Evolutionary conservation across 2,329 filamentous ascomycete species (phyloP), one percentile per base, ranked within the genome.

Genomic region (Fusarium liriodendri): DNA sequence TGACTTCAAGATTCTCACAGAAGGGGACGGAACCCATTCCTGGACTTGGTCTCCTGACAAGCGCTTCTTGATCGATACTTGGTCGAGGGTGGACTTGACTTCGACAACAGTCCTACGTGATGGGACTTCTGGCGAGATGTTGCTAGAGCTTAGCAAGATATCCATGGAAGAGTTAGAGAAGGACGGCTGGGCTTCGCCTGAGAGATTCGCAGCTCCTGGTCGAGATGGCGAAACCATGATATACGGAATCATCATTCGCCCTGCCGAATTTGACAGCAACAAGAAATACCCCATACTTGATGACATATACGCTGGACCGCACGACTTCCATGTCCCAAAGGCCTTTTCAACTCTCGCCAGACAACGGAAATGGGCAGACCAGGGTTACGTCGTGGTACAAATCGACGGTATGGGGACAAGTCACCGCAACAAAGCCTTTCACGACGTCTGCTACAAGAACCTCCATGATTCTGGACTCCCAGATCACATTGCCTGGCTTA

Each of bases 381-480:
- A 77, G 18, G 79, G 80, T 22, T 82, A 79, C 54, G 58, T 81
- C 27, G 70, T 81, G 4, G 79, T 81, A 6, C 71, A 75, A 8
- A 35, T 79, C 9, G 80, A 82, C 47, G 80, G 79, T 59, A 81
- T 80, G 80, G 80, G 79, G 8, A 82, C 80, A 2, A 79, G 78
- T 59, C 80, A 76, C 75, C 78, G 80, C 20, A 66, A 62, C 9
- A 81, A 80, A 65, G 40, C 40, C 14, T 81, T 82, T 35, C 80
- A 82, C 45, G 74, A 81, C 25, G 70, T 79, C 3, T 79, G 77
- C 55, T 78, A 77, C 55, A 81, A 82, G 71, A 77, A 80, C 14
- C 64, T 80, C 9, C 62, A 72, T 5, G 80, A 82, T 54, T 68
- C 74, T 0, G 79, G 79, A 0, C 76, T 82, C 32, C 73, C 75